A percentile compares a stretch with the other conserved stretches of the same genome.
Conservation (phyloP, 805 yeast species). For the Nakazawaea holstii region DNA sequence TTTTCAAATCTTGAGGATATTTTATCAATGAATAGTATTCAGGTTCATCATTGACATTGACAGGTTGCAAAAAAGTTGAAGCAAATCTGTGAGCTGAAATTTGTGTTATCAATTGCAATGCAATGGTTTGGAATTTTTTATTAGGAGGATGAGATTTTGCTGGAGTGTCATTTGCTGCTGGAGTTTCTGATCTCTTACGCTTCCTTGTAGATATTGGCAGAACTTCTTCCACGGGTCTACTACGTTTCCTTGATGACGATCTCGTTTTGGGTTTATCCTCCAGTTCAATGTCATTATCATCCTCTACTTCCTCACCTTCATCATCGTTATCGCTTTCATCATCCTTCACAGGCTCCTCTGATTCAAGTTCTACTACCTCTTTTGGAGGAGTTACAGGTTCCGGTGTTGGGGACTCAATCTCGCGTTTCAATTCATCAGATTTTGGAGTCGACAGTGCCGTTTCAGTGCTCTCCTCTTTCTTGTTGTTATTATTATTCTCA, state of each 20-base stretch:
- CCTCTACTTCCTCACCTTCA: neutral
- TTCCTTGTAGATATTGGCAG: slow-evolving; percentile 9
- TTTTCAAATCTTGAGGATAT: slow-evolving; percentile 64
- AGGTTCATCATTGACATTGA: slow-evolving; percentile 61
- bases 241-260: slow-evolving; percentile 9
- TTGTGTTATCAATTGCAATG: slow-evolving; percentile 56
- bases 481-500: slow-evolving; percentile 4
- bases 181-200: slow-evolving; percentile 17
- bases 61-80: slow-evolving; percentile 69
- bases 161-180: slow-evolving; percentile 6
- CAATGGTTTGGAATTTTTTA: slow-evolving; percentile 57
- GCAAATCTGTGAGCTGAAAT: slow-evolving; percentile 69
- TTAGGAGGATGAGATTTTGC: slow-evolving; percentile 22
- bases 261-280: slow-evolving; percentile 9
- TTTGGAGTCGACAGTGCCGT: slow-evolving; percentile 1
- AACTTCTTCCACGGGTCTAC: neutral
- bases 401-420: slow-evolving; percentile 15
- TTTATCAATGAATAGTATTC: slow-evolving; percentile 57
- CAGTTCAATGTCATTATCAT: slow-evolving; percentile 4
- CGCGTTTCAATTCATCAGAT: slow-evolving; percentile 7
- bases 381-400: slow-evolving; percentile 17
- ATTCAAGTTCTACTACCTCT: neutral
- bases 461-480: slow-evolving; percentile 6
- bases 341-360: slow-evolving; percentile 7
- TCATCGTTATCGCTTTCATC: neutral